phyloP scores from a whole-genome alignment of 1,139 yeast genomes.

The Blastobotrys elegans region DNA sequence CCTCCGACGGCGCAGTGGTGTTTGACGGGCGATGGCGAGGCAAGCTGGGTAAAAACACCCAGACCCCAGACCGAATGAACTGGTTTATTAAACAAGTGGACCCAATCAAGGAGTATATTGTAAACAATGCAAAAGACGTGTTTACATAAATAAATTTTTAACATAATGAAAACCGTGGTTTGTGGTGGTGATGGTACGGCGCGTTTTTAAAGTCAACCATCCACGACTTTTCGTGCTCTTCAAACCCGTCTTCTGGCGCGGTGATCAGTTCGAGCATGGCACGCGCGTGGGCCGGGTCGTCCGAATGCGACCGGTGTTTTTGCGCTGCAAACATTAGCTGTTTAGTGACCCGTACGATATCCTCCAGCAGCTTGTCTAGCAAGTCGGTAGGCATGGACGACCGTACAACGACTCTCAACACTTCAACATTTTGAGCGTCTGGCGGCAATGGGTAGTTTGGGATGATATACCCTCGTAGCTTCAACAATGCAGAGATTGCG shows the following conservation, averaged over 20 bases:
- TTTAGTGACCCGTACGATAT: slow-evolving; percentile 53
- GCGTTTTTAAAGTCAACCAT: background rate
- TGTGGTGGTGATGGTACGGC: background rate
- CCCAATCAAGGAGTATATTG: slow-evolving; percentile 4
- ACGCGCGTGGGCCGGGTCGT: background rate
- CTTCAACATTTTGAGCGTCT: slow-evolving; percentile 48
- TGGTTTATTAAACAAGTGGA: slow-evolving; percentile 6
- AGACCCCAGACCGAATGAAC: slow-evolving; percentile 6
- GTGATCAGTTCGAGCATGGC: slow-evolving; percentile 6
- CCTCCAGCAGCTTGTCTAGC: slow-evolving; percentile 66
- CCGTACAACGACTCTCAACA: slow-evolving; percentile 80
- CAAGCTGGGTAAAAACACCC: background rate
- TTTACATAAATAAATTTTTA: background rate
- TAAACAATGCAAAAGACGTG: slow-evolving; percentile 4
- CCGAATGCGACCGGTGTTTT: slow-evolving; percentile 26
- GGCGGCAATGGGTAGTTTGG: slow-evolving; percentile 89
- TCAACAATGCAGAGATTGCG: slow-evolving; percentile 62
- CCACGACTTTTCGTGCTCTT: slow-evolving; percentile 8
- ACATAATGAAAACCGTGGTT: slow-evolving; percentile 6
- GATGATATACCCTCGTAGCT: slow-evolving; percentile 80
- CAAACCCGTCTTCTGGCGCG: slow-evolving; percentile 6
- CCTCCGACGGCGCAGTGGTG: background rate
- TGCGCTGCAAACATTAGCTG: slow-evolving; percentile 45
- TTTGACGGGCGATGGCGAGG: slow-evolving; percentile 11
- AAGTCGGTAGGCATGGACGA: slow-evolving; percentile 65